Base-by-base conservation (phyloP, 225 moss, liverwort and hornwort genomes). In the Asterella californica region DNA sequence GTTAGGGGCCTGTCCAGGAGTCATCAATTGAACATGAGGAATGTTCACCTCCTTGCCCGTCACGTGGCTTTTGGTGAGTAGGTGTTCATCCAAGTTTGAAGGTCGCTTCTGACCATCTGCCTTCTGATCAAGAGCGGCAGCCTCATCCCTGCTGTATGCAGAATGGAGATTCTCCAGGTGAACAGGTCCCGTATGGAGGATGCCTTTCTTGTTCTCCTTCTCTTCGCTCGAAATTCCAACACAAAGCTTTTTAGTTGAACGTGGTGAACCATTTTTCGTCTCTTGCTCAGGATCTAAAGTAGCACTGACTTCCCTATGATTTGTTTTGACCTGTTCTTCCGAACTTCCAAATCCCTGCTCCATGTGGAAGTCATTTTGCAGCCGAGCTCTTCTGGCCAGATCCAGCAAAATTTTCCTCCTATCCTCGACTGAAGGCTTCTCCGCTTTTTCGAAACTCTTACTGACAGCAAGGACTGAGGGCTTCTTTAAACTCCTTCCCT, bases 341-440 rank as follows among this genome's bases (percentile, higher is more conserved):
- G n/a, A 48, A 47, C 42, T 79, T 34, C 17, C 50, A n/a, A 17
- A 71, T 17, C 45, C 49, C 46, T 78, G 68, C 9, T 79, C 68
- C 7, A 27, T 54, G 67, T 65, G 22, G 50, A 22, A 10, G 69
- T 82, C 66, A 59, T 74, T 72, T 24, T 79, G 46, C 25, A 25
- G 29, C 49, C 42, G 50, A 67, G 38, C 27, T 72, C 38, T 33
- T 48, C 34, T 59, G 33, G 62, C 76, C 21, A 61, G 32, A 49
- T 18, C 55, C 57, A 42, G 22, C 5, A 78, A 46, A 47, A 65
- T 78, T 37, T 18, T 46, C 25, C 45, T 64, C 52, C 78, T 30
- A 47, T 80, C 77, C 24, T 42, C 8, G 70, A 69, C 30, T 63
- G 78, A 64, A 6, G 37, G 78, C 48, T 25, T 63, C 27, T 47